These are phyloP conservation scores for Fusarium stilboides DNA, from an alignment of 2,329 filamentous ascomycete species.

Conservation along the genomic window DNA sequence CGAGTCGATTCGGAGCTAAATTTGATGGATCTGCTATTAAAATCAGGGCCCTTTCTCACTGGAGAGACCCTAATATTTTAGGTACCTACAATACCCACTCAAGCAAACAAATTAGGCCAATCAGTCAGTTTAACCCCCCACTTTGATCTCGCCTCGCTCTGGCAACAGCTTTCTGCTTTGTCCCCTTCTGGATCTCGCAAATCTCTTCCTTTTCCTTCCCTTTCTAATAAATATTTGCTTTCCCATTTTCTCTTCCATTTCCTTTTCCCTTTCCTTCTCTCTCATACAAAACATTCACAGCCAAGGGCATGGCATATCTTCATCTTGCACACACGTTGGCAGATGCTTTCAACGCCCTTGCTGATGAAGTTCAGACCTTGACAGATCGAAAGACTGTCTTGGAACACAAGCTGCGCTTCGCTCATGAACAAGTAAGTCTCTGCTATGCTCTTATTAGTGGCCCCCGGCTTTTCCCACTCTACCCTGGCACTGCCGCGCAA, in stretches of 20 bases:
- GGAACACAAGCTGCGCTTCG: constrained; percentile 77
- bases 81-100: constrained; percentile 20
- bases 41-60: not conserved
- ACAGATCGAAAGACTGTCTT: constrained; percentile 75
- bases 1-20: constrained; percentile 28
- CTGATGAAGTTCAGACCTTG: constrained; percentile 75
- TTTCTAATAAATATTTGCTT: constrained; percentile 37
- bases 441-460: constrained; percentile 4
- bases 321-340: constrained; percentile 70
- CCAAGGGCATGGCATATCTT: constrained; percentile 56
- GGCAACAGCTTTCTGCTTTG: constrained; percentile 37
- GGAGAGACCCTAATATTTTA: constrained; percentile 20
- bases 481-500: constrained; percentile 22
- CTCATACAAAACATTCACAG: constrained; percentile 28
- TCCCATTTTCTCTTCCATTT: constrained; percentile 13
- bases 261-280: constrained; percentile 19
- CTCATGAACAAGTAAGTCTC: constrained; percentile 74
- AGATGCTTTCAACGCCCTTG: constrained; percentile 75
- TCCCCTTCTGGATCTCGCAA: constrained; percentile 38
- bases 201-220: constrained; percentile 40
- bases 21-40: not conserved
- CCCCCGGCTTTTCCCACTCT: constrained; percentile 25
- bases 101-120: constrained; percentile 19
- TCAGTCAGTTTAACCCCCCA: constrained; percentile 13
- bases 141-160: constrained; percentile 40